Evolutionary conservation across 805 yeast species (phyloP).

Genomic region (Candida sonorensis): DNA sequence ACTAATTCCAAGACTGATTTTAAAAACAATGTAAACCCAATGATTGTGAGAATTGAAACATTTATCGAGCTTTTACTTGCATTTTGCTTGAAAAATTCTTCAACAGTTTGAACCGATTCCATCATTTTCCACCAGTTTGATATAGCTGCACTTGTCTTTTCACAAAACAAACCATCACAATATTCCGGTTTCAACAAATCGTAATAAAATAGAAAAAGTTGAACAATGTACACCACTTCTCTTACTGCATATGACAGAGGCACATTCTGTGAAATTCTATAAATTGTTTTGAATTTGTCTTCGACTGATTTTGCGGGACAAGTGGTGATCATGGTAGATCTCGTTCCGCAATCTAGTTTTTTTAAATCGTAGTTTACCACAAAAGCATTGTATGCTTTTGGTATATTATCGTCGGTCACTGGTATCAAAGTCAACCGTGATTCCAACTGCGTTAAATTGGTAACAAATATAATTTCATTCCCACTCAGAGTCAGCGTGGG

Average conservation of each 20-base stretch:
- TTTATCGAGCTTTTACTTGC: slow-evolving; percentile 13
- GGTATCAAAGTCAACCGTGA: slow-evolving; percentile 59
- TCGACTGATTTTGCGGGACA: slow-evolving; percentile 70
- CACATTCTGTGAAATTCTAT: slow-evolving; percentile 47
- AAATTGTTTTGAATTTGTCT: slow-evolving; percentile 75
- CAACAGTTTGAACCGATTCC: slow-evolving; percentile 26
- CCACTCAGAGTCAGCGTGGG: slow-evolving; percentile 59
- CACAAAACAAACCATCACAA: slow-evolving; percentile 83
- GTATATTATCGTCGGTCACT: slow-evolving; percentile 51
- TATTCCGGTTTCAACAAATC: slow-evolving; percentile 58
- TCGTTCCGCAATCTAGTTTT: slow-evolving; percentile 75
- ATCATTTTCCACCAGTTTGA: slow-evolving; percentile 70
- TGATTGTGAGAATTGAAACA: slow-evolving; percentile 66
- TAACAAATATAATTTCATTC: slow-evolving; percentile 62
- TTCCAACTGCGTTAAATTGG: slow-evolving; percentile 77
- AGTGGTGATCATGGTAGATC: slow-evolving; percentile 69
- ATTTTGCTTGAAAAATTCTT: slow-evolving; percentile 14
- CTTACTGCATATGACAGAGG: slow-evolving; percentile 60
- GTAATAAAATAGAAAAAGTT: slow-evolving; percentile 71
- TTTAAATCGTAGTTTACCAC: slow-evolving; percentile 71
- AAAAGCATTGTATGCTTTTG: slow-evolving; percentile 44
- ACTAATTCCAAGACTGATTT: slow-evolving; percentile 56
- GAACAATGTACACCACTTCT: slow-evolving; percentile 70
- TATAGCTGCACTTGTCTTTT: slow-evolving; percentile 66
- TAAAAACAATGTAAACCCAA: slow-evolving; percentile 70